A percentile compares a stretch with the other conserved stretches of the same genome.
Conservation (phyloP, 306 rosid genomes). For the Boehmeria nivea region DNA sequence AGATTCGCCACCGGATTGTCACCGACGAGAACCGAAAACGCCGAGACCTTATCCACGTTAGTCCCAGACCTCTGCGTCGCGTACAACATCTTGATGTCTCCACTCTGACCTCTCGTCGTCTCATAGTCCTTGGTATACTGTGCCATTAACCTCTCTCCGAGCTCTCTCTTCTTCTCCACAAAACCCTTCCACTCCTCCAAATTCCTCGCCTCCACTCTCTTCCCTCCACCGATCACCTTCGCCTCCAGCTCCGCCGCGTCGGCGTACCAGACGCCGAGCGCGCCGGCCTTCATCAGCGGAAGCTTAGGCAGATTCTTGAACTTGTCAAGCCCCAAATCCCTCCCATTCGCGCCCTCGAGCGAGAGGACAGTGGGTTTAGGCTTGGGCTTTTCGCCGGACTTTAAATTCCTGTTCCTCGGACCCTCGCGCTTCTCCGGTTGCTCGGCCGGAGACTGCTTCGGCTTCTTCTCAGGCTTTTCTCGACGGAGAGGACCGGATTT, state of each 20-base stretch:
- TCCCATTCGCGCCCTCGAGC: conserved; percentile 32
- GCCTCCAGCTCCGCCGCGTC: conserved; percentile 65
- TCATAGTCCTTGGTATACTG: conserved; percentile 74
- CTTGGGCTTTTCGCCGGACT: conserved; percentile 23
- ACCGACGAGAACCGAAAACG: conserved; percentile 77
- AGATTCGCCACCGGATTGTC: conserved; percentile 82
- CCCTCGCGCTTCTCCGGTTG: conserved; percentile 14
- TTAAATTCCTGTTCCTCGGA: background rate
- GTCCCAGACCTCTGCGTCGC: conserved; percentile 93
- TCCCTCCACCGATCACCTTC: conserved; percentile 58
- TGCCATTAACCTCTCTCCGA: conserved; percentile 81
- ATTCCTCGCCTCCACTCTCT: conserved; percentile 38
- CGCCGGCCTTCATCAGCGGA: conserved; percentile 59
- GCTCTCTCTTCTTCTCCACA: conserved; percentile 61
- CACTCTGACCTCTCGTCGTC: conserved; percentile 64
- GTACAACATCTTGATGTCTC: conserved; percentile 83
- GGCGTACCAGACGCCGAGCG: conserved; percentile 67
- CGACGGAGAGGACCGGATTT: conserved; percentile 33
- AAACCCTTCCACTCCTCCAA: conserved; percentile 61
- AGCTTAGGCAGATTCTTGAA: conserved; percentile 66
- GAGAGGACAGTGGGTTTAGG: conserved; percentile 52
- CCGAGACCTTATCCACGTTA: conserved; percentile 87
- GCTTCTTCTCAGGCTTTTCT: conserved; percentile 32
- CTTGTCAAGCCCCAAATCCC: conserved; percentile 38
- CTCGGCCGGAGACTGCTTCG: conserved; percentile 19